Base-by-base conservation (phyloP, 805 yeast genomes). In the Ogataea methylovora region DNA sequence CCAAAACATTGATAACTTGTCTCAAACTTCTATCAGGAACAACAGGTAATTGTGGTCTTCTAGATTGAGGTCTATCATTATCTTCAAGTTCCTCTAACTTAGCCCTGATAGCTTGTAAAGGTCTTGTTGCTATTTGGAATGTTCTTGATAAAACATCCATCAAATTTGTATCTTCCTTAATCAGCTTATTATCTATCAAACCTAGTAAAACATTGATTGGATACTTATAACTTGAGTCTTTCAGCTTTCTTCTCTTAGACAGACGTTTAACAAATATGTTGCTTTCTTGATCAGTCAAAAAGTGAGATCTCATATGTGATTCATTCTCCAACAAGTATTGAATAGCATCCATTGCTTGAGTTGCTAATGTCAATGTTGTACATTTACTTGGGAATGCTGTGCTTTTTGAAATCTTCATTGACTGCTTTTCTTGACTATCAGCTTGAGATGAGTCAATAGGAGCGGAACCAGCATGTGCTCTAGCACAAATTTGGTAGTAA, bases 141-240 rank as follows among this genome's bases (percentile, higher is more conserved):
- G 85, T 75, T 38, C 83, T 66, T 0, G 95, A 81, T 19, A 87
- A 57, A 16, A 78, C 56, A 51, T 87, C 95, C 78, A 88, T 73
- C 42, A 86, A 63, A 5, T 76, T 73, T 5, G 81, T 75, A 51
- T 84, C 94, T 34, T 81, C 83, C 17, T 73, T 72, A 33, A 86
- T 71, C n/a, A 78, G 51, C 7, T 70, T 67, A 35, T 76, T 73
- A 27, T 78, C 81, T 37, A 88, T 60, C 13, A 88, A 54, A 6
- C 63, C 61, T 20, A 88, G 61, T 20, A 88, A 60, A 33, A 74
- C 60, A 49, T 85, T 87, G 42, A 88, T 68, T 1, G 96, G 94
- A 55, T 71, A 85, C 48, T 69, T 79, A 30, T 65, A 62, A 22
- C 67, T 64, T 32, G 63, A 69, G 17, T 61, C 67, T 30, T 56